Evolutionary conservation across 1,139 yeast genomes (phyloP).

Genomic region (Geotrichum cucujoidarum): DNA sequence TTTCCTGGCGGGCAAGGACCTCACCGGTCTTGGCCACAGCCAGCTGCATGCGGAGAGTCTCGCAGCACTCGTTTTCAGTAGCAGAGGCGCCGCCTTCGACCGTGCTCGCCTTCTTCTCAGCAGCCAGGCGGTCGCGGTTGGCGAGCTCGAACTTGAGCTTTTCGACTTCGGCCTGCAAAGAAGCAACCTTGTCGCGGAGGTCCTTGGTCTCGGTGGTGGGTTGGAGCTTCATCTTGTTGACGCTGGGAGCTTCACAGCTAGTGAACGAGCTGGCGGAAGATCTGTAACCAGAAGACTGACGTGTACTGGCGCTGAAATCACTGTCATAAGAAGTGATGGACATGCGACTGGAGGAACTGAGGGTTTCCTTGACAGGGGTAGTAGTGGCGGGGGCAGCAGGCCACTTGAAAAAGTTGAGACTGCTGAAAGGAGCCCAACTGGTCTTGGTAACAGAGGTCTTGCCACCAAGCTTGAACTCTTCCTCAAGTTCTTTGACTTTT

Average conservation of each 20-base stretch:
- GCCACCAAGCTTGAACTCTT: conserved; percentile 22
- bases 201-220: conserved; percentile 11
- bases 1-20: conserved; percentile 33
- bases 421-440: conserved; percentile 3
- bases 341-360: conserved; percentile 9
- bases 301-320: conserved; percentile 9
- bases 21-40: conserved; percentile 33
- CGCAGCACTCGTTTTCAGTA: conserved; percentile 26
- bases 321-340: conserved; percentile 15
- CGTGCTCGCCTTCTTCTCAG: neutral
- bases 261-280: conserved; percentile 19
- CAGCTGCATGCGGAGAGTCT: conserved; percentile 32
- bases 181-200: conserved; percentile 17
- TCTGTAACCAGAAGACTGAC: conserved; percentile 3
- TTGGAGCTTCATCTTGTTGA: conserved; percentile 6
- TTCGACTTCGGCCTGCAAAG: conserved; percentile 18
- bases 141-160: conserved; percentile 19
- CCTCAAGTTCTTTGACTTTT: conserved; percentile 29
- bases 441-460: conserved; percentile 12
- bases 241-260: conserved; percentile 12
- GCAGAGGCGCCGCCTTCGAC: conserved; percentile 15
- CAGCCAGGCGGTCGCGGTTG: conserved; percentile 14
- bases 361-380: neutral
- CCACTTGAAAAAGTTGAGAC: conserved; percentile 16
- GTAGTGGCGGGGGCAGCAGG: conserved; percentile 12